These are phyloP conservation scores for Kodamaea fukazawae DNA, from an alignment of 805 yeast species.

Conservation along the genomic window DNA sequence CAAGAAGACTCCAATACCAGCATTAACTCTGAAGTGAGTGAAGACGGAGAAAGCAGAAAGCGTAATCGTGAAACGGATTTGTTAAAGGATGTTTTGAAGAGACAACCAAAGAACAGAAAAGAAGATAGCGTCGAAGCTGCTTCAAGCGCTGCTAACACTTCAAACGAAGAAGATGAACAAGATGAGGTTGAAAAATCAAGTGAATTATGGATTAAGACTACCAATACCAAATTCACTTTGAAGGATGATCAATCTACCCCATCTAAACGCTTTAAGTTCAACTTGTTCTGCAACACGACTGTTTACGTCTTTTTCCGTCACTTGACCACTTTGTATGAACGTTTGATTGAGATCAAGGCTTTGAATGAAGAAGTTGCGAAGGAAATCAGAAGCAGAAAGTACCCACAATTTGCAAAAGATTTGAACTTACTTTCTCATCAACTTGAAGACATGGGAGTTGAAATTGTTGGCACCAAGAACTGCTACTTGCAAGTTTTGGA, in stretches of 20 bases:
- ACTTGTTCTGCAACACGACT: constrained; percentile 84
- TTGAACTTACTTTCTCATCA: constrained; percentile 78
- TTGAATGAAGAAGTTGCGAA: constrained; percentile 67
- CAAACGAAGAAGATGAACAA: constrained; percentile 30
- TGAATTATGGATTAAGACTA: constrained; percentile 43
- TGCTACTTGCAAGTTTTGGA: constrained; percentile 77
- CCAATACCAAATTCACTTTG: constrained; percentile 27
- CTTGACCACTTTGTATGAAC: constrained; percentile 73
- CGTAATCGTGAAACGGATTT: constrained; percentile 54
- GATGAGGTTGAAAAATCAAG: constrained; percentile 37
- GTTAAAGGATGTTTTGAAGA: constrained; percentile 59
- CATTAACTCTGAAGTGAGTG: constrained; percentile 11
- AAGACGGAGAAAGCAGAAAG: constrained; percentile 35
- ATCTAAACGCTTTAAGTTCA: constrained; percentile 55
- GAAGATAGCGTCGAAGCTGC: constrained; percentile 37
- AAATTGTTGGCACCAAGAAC: constrained; percentile 58
- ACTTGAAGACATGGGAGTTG: constrained; percentile 75
- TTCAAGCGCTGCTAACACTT: constrained; percentile 22
- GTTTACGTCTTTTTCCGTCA: constrained; percentile 88
- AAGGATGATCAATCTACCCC: constrained; percentile 21
- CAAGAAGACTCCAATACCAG: constrained; percentile 15
- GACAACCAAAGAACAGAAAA: constrained; percentile 39
- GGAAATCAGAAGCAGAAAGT: constrained; percentile 63
- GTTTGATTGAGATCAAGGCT: constrained; percentile 73
- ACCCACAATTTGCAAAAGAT: constrained; percentile 80